Conservation (phyloP, 192 early-diverging fungal species). For the Physocladia obscura region DNA sequence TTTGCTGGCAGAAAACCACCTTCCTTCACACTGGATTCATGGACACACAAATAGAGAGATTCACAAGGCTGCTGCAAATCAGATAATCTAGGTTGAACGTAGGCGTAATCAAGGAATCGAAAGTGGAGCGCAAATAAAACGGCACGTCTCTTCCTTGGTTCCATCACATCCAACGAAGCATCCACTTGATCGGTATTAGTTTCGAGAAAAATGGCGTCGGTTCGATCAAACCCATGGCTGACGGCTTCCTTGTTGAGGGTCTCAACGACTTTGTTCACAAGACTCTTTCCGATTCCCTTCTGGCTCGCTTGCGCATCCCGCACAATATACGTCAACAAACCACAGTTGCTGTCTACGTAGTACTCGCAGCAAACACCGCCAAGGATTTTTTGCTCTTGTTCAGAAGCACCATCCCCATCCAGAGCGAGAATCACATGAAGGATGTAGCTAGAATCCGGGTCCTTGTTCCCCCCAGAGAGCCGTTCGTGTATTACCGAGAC, state of each 20-base stretch:
- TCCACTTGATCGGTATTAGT: neutral
- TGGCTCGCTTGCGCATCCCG: neutral
- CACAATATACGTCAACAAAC: neutral
- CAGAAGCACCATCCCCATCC: neutral
- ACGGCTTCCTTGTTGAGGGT: neutral
- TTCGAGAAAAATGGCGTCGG: neutral
- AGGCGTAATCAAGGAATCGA: neutral
- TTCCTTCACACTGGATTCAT: neutral
- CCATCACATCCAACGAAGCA: neutral
- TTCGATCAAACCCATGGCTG: neutral
- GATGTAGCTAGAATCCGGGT: neutral
- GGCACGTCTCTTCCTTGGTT: neutral
- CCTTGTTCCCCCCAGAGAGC: neutral
- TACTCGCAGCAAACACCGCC: neutral
- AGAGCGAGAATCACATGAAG: neutral
- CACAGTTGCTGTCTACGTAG: constrained; percentile 9
- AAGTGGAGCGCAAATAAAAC: neutral
- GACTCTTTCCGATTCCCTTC: neutral
- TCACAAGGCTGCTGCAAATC: neutral
- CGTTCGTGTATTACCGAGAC: neutral
- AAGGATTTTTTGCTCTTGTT: too few relatives aligned
- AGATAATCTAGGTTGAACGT: neutral
- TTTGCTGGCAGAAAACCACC: neutral
- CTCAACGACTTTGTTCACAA: neutral
- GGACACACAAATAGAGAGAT: neutral